Evolutionary conservation across 345 rosid species (phyloP), one percentile per base, ranked within the genome.

Genomic region (Moringa oleifera): DNA sequence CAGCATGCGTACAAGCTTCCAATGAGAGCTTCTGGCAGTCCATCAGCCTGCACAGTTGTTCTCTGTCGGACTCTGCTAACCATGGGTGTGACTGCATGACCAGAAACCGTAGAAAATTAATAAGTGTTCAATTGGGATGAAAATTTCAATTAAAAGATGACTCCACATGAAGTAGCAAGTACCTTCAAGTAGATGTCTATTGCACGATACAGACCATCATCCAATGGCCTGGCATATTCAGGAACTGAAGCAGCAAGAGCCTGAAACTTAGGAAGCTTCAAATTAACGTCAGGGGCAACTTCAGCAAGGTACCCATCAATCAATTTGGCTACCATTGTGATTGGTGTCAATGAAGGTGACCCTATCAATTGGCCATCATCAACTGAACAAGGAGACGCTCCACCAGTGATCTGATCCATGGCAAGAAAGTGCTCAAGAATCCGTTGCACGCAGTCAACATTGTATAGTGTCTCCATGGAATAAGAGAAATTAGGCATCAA

Each of bases 1-100:
- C 97, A 0, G 99, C 99, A 51, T 94, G 99, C 31, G 99, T 90
- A 74, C 99, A 90, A 3, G 99, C 99, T 75, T 94, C 99, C 71
- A 94, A 52, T 13, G 99, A 94, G 67, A 94, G 95, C 72, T 94
- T 94, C 76, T 94, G 97, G 69, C 99, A 90, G 74, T 90, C 99
- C 79, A 94, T 82, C 61, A 90, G 65, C 70, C 93, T 72, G 77
- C 96, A 90, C n/a, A 94, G 89, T 55, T 88, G 90, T 68, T 94
- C 97, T 72, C 97, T 85, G 47, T 94, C 96, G 0, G 95, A 73
- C 79, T 94, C 99, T 0, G 83, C 78, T 73, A 88, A 71, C 99
- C 99, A 94, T 1, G 95, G 96, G 75, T 94, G 99, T 58, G 96
- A 85, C 99, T 94, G 92, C 80, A 71, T 65, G 71, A 25, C 51